phyloP scores from a whole-genome alignment of 148 eudicot genomes.

The Silene conica region DNA sequence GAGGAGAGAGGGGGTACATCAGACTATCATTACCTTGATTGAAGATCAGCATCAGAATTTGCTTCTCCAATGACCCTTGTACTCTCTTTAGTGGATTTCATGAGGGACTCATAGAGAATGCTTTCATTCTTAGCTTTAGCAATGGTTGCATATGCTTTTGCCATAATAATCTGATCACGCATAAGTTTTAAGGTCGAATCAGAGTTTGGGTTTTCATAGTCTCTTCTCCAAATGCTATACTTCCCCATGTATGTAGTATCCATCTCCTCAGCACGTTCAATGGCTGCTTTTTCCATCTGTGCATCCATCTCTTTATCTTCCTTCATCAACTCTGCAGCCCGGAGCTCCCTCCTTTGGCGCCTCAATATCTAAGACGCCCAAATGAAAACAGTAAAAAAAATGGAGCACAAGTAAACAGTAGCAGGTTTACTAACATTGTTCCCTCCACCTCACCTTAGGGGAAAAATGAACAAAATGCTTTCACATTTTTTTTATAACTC shows the following conservation, averaged over 20 bases:
- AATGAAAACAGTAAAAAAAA: neutral
- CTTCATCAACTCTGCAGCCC: constrained; percentile 60
- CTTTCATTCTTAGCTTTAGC: constrained; percentile 74
- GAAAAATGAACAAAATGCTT: neutral
- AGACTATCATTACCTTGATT: constrained; percentile 48
- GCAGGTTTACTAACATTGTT: neutral
- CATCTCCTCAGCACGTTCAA: constrained; percentile 59
- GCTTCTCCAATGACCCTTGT: constrained; percentile 71
- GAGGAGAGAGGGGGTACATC: neutral
- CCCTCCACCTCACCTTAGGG: neutral
- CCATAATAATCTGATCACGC: constrained; percentile 98
- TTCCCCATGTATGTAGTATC: constrained; percentile 75
- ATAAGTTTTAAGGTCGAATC: constrained; percentile 90
- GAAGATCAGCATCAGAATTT: constrained; percentile 72
- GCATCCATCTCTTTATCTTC: constrained; percentile 61
- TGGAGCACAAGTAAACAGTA: constrained; percentile 11
- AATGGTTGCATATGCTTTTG: constrained; percentile 88
- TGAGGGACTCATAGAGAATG: constrained; percentile 62
- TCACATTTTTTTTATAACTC: no score
- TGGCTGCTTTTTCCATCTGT: constrained; percentile 78
- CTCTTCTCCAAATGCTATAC: constrained; percentile 93
- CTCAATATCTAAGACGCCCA: constrained; percentile 50
- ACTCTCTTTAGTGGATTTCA: constrained; percentile 58
- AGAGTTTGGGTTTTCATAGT: constrained; percentile 84
- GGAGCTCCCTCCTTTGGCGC: constrained; percentile 62